A percentile compares a stretch with the other conserved stretches of the same genome.
Evolutionary conservation across 129 eudicot species (phyloP).

Genomic region (Glebionis coronaria): DNA sequence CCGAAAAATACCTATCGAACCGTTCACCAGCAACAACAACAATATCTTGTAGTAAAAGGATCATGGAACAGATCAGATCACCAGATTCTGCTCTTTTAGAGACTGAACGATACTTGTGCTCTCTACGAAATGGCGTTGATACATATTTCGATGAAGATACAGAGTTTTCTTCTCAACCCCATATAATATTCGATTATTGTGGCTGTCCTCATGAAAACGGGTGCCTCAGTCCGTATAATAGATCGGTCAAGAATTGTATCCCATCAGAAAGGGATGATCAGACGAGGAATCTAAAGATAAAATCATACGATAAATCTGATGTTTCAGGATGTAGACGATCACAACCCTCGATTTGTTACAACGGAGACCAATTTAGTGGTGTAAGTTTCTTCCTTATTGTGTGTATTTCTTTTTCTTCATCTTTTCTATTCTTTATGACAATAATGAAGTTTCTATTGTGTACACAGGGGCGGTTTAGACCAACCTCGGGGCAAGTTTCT

Average conservation of each 20-base stretch:
- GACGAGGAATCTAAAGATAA: conserved; percentile 49
- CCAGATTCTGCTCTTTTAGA: conserved; percentile 58
- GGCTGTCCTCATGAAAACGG: conserved; percentile 29
- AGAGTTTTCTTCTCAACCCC: conserved; percentile 27
- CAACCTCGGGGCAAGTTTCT: conserved; percentile 28
- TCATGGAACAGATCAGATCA: conserved; percentile 52
- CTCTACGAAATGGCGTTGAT: conserved; percentile 35
- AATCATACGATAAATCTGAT: conserved; percentile 53
- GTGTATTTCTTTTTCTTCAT: neutral
- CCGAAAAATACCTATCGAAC: conserved; percentile 27
- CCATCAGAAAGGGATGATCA: conserved; percentile 52
- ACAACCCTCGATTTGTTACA: conserved; percentile 28
- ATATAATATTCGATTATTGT: conserved; percentile 21
- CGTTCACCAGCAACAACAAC: conserved; percentile 7
- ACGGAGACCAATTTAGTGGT: conserved; percentile 37
- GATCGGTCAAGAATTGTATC: conserved; percentile 32
- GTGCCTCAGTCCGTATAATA: conserved; percentile 23
- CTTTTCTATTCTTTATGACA: conserved; percentile 16
- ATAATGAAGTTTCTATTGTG: neutral
- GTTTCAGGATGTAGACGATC: conserved; percentile 42
- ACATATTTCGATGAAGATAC: conserved; percentile 25
- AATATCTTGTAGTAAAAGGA: conserved; percentile 42
- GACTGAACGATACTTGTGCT: conserved; percentile 51
- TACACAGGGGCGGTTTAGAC: conserved; percentile 30
- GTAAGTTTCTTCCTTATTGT: conserved; percentile 44